Evolutionary conservation across 768 basidiomycete species (phyloP).

Genomic region (Termitomyces sp.): DNA sequence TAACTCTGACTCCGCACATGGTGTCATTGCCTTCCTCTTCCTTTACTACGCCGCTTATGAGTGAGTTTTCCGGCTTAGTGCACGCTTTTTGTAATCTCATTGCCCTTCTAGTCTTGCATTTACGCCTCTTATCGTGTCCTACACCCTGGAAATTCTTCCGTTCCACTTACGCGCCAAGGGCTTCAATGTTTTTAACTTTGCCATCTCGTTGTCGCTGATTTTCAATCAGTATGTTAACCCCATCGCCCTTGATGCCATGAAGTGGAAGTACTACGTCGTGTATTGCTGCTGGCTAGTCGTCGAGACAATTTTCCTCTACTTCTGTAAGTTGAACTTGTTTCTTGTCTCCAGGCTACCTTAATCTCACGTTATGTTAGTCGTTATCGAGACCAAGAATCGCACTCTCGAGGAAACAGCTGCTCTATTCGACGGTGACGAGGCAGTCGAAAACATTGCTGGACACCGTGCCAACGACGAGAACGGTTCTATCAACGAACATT

Average conservation of each 20-base stretch:
- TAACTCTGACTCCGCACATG: conserved; percentile 46
- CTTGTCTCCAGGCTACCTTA: neutral
- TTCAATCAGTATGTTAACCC: conserved; percentile 91
- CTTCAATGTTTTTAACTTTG: conserved; percentile 76
- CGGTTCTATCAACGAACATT: conserved; percentile 25
- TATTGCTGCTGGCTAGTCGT: conserved; percentile 68
- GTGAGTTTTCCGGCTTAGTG: conserved; percentile 28
- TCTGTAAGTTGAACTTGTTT: conserved; percentile 32
- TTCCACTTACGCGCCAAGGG: conserved; percentile 83
- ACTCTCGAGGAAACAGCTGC: conserved; percentile 81
- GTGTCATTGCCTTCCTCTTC: conserved; percentile 83
- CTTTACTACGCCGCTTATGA: conserved; percentile 77
- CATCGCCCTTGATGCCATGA: conserved; percentile 56
- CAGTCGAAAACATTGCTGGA: conserved; percentile 30
- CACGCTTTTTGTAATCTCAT: neutral
- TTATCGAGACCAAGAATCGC: conserved; percentile 68
- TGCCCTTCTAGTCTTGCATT: conserved; percentile 55
- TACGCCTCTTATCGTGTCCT: conserved; percentile 81
- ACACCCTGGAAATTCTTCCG: conserved; percentile 87
- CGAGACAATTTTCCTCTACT: conserved; percentile 60
- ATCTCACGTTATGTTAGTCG: conserved; percentile 20
- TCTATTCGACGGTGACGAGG: conserved; percentile 70
- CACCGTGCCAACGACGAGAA: conserved; percentile 27
- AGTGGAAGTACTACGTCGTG: conserved; percentile 80
- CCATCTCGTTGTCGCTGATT: conserved; percentile 73